These are phyloP conservation scores for Stentor roeselii DNA, from an alignment of 73 alveolate species.

Conservation along the genomic window DNA sequence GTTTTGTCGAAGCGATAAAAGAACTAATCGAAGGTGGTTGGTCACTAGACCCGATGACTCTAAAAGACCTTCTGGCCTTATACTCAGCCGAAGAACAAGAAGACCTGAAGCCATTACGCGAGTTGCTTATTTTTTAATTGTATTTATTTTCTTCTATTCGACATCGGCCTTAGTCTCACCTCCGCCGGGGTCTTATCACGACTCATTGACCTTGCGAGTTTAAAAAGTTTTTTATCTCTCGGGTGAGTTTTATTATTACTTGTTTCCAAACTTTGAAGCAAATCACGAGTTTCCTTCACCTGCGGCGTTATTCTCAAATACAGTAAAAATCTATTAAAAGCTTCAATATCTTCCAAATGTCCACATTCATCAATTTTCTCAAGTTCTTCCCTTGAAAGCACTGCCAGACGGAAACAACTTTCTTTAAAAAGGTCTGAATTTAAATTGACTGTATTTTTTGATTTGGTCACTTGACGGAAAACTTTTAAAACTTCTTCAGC, in stretches of 20 bases:
- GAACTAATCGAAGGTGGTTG: neutral
- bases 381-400: neutral
- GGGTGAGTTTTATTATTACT: neutral
- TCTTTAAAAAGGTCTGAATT: neutral
- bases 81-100: neutral
- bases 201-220: neutral
- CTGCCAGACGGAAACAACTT: neutral
- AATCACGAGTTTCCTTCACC: neutral
- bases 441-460: neutral
- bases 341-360: neutral
- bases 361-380: neutral
- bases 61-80: neutral
- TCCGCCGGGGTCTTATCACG: neutral
- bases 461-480: neutral
- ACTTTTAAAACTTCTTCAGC: neutral
- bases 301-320: neutral
- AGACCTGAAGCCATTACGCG: neutral
- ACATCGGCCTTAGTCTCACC: neutral
- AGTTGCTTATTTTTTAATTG: neutral
- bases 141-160: neutral
- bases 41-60: neutral
- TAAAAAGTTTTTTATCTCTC: neutral
- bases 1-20: slow-evolving; percentile 11
- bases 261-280: neutral
- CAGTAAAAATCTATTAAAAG: too few species aligned